Conservation (phyloP, 1,139 yeast species). For the Hemisphaericaspora xylanilytica region DNA sequence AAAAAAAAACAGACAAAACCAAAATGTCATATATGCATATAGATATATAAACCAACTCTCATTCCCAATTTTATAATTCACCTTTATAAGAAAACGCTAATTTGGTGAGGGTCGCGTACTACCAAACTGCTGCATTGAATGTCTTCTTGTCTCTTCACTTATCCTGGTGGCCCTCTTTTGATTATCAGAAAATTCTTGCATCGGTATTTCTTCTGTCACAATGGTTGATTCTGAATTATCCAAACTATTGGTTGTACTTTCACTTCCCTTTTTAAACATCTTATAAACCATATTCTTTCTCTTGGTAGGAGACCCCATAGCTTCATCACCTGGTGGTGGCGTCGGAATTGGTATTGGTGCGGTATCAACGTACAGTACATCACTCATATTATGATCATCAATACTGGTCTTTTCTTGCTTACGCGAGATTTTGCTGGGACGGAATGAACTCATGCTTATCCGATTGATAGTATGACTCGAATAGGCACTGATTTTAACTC, state of each 20-base stretch:
- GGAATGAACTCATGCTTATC: slow-evolving; percentile 17
- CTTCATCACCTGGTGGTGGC: slow-evolving; percentile 14
- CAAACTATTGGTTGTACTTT: slow-evolving; percentile 11
- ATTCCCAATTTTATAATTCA: too few species aligned
- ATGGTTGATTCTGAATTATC: slow-evolving; percentile 19
- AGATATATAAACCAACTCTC: too few species aligned
- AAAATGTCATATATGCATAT: not conserved
- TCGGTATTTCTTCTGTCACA: slow-evolving; percentile 49
- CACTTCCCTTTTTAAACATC: slow-evolving; percentile 12
- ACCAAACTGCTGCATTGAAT: slow-evolving; percentile 11
- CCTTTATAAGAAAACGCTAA: too few species aligned
- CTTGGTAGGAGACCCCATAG: slow-evolving; percentile 2
- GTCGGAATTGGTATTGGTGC: slow-evolving; percentile 14
- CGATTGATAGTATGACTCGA: slow-evolving; percentile 20
- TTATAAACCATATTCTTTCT: slow-evolving; percentile 7
- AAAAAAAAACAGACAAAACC: too few species aligned
- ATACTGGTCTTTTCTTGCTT: too few species aligned
- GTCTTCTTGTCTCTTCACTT: slow-evolving; percentile 24
- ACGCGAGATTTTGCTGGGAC: too few species aligned
- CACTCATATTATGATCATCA: slow-evolving; percentile 1
- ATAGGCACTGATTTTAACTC: slow-evolving; percentile 37
- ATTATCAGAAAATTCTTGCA: slow-evolving; percentile 41
- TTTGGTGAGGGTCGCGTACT: not conserved
- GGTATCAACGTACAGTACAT: slow-evolving; percentile 3
- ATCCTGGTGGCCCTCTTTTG: slow-evolving; percentile 24